Base-by-base conservation (phyloP, 2,329 filamentous ascomycete species). In the Curvularia sp. region DNA sequence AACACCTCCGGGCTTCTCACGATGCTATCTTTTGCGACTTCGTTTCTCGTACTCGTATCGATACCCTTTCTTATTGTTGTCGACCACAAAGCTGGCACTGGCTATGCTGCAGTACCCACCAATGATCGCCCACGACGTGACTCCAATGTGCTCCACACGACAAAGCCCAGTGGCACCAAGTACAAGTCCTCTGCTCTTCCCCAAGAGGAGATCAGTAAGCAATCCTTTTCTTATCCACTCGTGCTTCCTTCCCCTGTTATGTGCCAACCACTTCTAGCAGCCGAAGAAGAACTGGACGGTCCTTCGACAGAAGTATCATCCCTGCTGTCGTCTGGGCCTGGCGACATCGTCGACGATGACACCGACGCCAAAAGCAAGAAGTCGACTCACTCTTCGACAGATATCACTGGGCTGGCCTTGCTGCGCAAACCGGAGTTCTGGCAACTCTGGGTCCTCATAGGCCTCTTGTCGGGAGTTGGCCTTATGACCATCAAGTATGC, bases 401-500 rank as follows among this genome's bases (percentile, higher is more conserved):
- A 98, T 87, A 90, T 98, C 73, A 91, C 94, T 74, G 95, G 95
- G 64, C 82, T 92, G 72, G 84, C 85, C 15, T 83, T 99, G 73
- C 79, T 97, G 31, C 82, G 82, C 53, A 87, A 85, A 60, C 70
- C 88, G 48, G 90, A 96, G 65, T 99, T 98, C 77, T 98, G 93
- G 93, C 90, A 96, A 71, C 80, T 96, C 28, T 98, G 96, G 77
- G 78, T 85, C 57, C 88, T 97, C 66, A 91, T 99, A 85, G 93
- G 89, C 39, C 85, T 97, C n/a, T 82, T 98, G 62, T 92, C 93
- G 5, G 95, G 95, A 52, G 90, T 97, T 68, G 95, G 95, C 10
- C 81, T 99, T 65, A 99, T 99, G 95, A 98, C 94, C 0, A 99
- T 99, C 79, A 99, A 99, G 93, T 96, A 83, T 78, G 90, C 82